Evolutionary conservation across 2,329 filamentous ascomycete genomes (phyloP), one percentile per base, ranked within the genome.

Genomic region (Acrodontium crateriforme): DNA sequence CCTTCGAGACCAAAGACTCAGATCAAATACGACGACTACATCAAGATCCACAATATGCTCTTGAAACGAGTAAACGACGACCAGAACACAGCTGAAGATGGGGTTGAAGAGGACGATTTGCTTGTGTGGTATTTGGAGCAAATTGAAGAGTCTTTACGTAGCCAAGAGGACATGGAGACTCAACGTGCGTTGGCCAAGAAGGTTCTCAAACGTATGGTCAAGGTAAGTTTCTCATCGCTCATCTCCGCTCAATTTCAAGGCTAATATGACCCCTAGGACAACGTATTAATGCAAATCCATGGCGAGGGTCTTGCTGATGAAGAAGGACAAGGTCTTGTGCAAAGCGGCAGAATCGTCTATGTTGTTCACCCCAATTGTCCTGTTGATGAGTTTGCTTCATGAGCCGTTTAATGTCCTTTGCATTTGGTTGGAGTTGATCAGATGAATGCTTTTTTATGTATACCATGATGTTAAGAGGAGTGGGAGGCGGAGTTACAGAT

Each of bases 11-110:
- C 66, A 42, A 84, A 78, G 59, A 89, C 81, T 29, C 89, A 84
- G 46, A 87, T 98, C 49, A 91, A 84, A 3, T 91, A 91, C 47
- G 87, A 95, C 47, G 89, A 92, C 56, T 98, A 92, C 56, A 80
- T 87, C 52, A 69, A 71, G 47, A 93, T 95, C 54, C 71, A 93
- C 34, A 93, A 92, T 52, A 58, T 81, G 46, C 65, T 98, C 25
- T 80, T 94, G 16, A 71, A 76, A 41, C 74, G 78, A 14, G 74
- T 98, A 44, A 82, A 78, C 43, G 78, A 87, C 30, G 83, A 92
- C 45, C 84, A 95, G 55, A 55, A 66, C 5, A 62, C 65, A 8
- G 70, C 63, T 0, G 82, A 81, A 21, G 82, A 93, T 41, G 89
- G 89, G 31, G 76, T 94, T 8, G 78, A 84, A 35, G 76, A 82